Conservation (phyloP, 768 basidiomycete species). For the Lyophyllum atratum region DNA sequence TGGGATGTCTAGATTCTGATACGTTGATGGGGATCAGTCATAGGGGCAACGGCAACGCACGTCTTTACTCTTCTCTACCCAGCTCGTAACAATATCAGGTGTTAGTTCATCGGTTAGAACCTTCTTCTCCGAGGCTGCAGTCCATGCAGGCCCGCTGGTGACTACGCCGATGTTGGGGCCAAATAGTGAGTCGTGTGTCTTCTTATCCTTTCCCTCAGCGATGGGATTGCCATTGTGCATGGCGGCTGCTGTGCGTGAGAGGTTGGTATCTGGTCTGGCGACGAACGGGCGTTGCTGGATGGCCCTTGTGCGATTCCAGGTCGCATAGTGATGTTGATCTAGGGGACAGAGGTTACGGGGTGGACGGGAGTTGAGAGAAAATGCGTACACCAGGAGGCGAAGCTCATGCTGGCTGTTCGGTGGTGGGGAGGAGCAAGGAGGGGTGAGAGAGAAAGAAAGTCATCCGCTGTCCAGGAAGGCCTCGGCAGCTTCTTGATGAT, state of each 20-base stretch:
- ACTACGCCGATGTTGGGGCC: conserved; percentile 88
- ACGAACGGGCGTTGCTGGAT: conserved; percentile 52
- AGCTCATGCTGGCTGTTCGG: conserved; percentile 18
- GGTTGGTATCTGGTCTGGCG: conserved; percentile 50
- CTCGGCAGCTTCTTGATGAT: conserved; percentile 3
- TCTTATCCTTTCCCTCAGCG: conserved; percentile 43
- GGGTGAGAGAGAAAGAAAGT: conserved; percentile 4
- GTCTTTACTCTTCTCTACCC: conserved; percentile 89
- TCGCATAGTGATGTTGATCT: conserved; percentile 52
- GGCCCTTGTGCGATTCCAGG: conserved; percentile 61
- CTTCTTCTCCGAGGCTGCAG: conserved; percentile 62
- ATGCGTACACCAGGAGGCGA: conserved; percentile 39
- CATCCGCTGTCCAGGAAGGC: conserved; percentile 11
- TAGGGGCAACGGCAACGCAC: conserved; percentile 41
- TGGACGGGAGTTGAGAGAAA: not conserved
- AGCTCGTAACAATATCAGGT: conserved; percentile 76
- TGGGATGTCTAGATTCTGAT: conserved; percentile 57
- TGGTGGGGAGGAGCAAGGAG: conserved; percentile 4
- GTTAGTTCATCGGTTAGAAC: conserved; percentile 70
- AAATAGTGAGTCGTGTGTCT: conserved; percentile 80
- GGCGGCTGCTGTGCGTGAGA: conserved; percentile 48
- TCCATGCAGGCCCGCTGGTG: conserved; percentile 70
- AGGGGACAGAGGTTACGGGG: not conserved
- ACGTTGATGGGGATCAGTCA: conserved; percentile 2
- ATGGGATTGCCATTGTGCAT: conserved; percentile 39